Conservation (phyloP, 805 yeast species). For the Jamesozyma rosinii region DNA sequence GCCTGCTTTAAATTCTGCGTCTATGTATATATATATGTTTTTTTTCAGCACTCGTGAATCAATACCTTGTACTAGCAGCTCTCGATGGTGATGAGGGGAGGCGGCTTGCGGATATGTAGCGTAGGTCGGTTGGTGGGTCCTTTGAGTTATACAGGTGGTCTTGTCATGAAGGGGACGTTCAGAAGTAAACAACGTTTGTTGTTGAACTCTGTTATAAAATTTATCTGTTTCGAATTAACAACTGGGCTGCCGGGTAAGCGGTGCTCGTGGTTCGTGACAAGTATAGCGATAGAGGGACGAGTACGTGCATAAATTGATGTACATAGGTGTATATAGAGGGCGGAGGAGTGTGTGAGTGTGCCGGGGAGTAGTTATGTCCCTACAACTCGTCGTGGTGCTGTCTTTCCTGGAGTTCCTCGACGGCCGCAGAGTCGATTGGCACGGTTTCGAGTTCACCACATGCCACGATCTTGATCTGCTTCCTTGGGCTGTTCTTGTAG, state of each 20-base stretch:
- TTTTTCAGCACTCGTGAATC: too few relatives aligned
- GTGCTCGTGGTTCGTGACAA: not conserved
- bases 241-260: not conserved
- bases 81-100: too few relatives aligned
- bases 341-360: too few relatives aligned
- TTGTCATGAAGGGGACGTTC: too few relatives aligned
- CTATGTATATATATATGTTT: too few relatives aligned
- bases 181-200: not conserved
- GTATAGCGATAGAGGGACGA: not conserved
- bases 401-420: slow-evolving; percentile 5
- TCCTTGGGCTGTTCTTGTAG: slow-evolving; percentile 7
- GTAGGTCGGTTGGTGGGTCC: too few relatives aligned
- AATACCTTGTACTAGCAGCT: too few relatives aligned
- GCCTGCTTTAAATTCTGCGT: too few relatives aligned
- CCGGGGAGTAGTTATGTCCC: not conserved
- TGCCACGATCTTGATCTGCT: slow-evolving; percentile 7
- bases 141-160: too few relatives aligned
- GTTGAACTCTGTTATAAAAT: not conserved
- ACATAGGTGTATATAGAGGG: too few relatives aligned
- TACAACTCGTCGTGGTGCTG: slow-evolving; percentile 4
- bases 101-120: too few relatives aligned
- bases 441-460: slow-evolving; percentile 13
- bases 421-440: slow-evolving; percentile 1
- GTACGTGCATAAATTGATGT: too few relatives aligned
- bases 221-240: not conserved